Evolutionary conservation across 1,284 basidiomycete species (phyloP), one percentile per base, ranked within the genome.

Genomic region (Ceratobasidium sp.): DNA sequence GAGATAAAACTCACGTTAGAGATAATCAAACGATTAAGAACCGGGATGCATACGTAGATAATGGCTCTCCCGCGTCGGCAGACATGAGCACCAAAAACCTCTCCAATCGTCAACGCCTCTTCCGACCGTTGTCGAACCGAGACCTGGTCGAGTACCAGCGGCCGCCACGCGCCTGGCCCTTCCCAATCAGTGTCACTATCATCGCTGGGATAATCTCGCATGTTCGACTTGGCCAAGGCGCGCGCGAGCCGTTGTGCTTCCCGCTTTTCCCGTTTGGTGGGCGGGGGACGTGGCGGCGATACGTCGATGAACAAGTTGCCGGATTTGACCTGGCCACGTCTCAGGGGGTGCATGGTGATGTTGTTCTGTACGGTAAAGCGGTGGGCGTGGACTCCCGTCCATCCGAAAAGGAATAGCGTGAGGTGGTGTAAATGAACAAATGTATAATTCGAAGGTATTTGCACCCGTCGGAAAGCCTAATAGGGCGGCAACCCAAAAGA

Each of bases 361-460:
- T 75, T 75, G 50, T 75, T 75, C 35, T 75, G 73, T 35, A 75
- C 73, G n/a, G 60, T 33, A 35, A 69, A 68, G 14, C 70, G 62
- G 27, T 74, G 65, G n/a, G 69, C 66, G 73, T 85, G 85, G 3
- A 80, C 62, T 38, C 83, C 81, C 64, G 85, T 84, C 75, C 83
- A 82, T 44, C 88, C 87, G 80, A 92, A 93, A 3, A 93, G 83
- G 82, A 90, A 94, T 10, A 88, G 84, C 48, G 93, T 86, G 74
- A 94, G 87, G 69, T 87, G 88, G 66, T 89, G 88, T 1, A 94
- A 85, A 80, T 92, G 91, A 1, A 88, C 86, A 80, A 94, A 90
- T 0, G 90, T 91, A 81, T 92, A 93, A 81, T 87, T 91, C 38
- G 89, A 85, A 0, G 93, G 93, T 5, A 93, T 90, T 79, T 92